Evolutionary conservation across 1,284 basidiomycete genomes (phyloP).

Genomic region (Caloboletus firmus): DNA sequence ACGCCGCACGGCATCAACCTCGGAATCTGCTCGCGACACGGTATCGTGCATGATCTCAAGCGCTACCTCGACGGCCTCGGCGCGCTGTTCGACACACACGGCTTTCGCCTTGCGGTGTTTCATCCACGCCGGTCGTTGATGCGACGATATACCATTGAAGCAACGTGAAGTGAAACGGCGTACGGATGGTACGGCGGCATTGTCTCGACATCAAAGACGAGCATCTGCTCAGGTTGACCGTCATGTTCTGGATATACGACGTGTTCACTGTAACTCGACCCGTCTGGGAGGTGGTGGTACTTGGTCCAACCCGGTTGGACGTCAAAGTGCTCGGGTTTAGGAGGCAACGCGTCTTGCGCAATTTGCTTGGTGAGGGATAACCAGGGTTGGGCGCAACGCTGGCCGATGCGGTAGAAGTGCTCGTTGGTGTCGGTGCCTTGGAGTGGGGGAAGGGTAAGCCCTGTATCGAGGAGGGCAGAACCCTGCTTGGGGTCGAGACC

Average conservation of each 20-base stretch:
- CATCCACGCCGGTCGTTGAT: conserved; percentile 93
- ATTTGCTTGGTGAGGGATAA: conserved; percentile 72
- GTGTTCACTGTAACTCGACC: conserved; percentile 64
- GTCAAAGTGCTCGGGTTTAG: conserved; percentile 72
- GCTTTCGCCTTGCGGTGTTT: conserved; percentile 73
- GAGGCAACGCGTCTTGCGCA: conserved; percentile 55
- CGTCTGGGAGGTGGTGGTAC: conserved; percentile 68
- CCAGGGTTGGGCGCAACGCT: conserved; percentile 78
- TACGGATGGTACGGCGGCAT: conserved; percentile 82
- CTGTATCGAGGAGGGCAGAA: conserved; percentile 75
- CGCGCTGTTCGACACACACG: conserved; percentile 48
- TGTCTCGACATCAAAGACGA: conserved; percentile 95
- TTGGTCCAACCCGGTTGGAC: conserved; percentile 88
- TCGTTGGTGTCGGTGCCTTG: conserved; percentile 84
- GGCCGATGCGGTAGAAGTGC: conserved; percentile 87
- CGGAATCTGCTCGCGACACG: conserved; percentile 45
- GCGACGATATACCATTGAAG: conserved; percentile 92
- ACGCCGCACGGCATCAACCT: conserved; percentile 38
- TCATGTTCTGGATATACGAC: conserved; percentile 62
- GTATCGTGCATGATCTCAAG: conserved; percentile 50
- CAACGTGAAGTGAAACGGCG: conserved; percentile 88
- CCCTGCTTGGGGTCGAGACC: conserved; percentile 80
- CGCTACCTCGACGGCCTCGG: conserved; percentile 60
- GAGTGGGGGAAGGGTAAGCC: conserved; percentile 82
- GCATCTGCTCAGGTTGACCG: conserved; percentile 65